Conservation (phyloP, 768 basidiomycete species). For the Pleurotus giganteus region DNA sequence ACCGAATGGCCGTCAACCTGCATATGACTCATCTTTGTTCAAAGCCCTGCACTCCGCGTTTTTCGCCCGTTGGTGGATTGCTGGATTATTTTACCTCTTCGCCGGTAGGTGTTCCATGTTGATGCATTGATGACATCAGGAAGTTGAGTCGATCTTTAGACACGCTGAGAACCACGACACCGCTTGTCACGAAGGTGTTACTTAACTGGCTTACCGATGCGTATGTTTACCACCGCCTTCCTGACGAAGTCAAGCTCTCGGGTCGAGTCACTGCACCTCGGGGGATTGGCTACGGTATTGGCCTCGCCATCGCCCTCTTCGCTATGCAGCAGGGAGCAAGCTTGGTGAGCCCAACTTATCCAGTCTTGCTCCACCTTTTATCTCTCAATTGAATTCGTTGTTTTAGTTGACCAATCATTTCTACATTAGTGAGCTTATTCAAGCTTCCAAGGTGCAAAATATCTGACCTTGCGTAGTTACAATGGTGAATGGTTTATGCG, state of each 20-base stretch:
- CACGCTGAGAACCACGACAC: conserved; percentile 43
- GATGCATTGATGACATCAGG: not conserved
- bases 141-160: conserved; percentile 23
- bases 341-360: conserved; percentile 25
- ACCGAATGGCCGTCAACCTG: conserved; percentile 11
- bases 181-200: conserved; percentile 46
- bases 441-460: not conserved
- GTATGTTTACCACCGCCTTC: conserved; percentile 33
- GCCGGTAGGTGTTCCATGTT: conserved; percentile 28
- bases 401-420: conserved; percentile 30
- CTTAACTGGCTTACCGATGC: conserved; percentile 46
- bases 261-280: conserved; percentile 30
- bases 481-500: conserved; percentile 34
- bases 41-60: conserved; percentile 47
- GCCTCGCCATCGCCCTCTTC: conserved; percentile 47
- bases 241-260: conserved; percentile 25
- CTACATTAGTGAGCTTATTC: conserved; percentile 21
- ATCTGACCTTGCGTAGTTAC: conserved; percentile 18
- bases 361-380: not conserved
- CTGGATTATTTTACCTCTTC: conserved; percentile 47
- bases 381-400: no score
- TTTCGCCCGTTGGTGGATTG: conserved; percentile 42
- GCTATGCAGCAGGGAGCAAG: conserved; percentile 45
- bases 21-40: conserved; percentile 49
- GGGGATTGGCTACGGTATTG: conserved; percentile 52